Evolutionary conservation across 2,329 filamentous ascomycete genomes (phyloP).

Genomic region (Phaeosphaeria sp.): DNA sequence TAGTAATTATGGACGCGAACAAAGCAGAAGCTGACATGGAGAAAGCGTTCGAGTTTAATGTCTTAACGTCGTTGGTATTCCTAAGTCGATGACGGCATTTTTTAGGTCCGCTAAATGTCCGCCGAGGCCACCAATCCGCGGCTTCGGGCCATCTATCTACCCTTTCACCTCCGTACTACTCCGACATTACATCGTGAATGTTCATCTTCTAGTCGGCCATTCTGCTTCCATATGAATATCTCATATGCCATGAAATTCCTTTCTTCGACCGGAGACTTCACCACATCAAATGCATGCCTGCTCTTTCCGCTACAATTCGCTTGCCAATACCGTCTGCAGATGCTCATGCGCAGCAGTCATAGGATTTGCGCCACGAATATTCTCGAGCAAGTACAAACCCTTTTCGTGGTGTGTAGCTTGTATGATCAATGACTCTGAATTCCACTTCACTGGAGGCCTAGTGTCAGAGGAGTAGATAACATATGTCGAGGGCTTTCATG

Average conservation of each 20-base stretch:
- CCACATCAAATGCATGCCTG: too few species aligned
- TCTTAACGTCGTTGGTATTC: neutral
- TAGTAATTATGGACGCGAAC: constrained; percentile 6
- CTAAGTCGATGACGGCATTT: constrained; percentile 2
- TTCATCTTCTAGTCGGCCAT: neutral
- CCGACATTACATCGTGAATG: neutral
- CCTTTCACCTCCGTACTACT: neutral
- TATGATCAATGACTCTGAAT: too few species aligned
- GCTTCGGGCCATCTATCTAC: neutral
- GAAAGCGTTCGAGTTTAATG: neutral
- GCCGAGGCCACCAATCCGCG: neutral
- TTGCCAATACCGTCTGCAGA: neutral
- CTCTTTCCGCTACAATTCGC: neutral
- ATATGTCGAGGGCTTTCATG: constrained; percentile 9
- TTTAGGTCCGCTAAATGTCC: neutral
- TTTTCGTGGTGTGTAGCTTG: too few species aligned
- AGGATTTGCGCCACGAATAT: too few species aligned
- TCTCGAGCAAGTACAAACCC: too few species aligned
- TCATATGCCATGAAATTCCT: neutral
- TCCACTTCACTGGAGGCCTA: too few species aligned
- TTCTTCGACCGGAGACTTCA: neutral
- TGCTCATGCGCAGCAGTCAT: neutral
- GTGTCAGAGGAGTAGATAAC: too few species aligned
- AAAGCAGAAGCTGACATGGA: constrained; percentile 38
- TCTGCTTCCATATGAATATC: neutral